These are phyloP conservation scores for Candida dendrica DNA, from an alignment of 805 yeast species.

Conservation along the genomic window DNA sequence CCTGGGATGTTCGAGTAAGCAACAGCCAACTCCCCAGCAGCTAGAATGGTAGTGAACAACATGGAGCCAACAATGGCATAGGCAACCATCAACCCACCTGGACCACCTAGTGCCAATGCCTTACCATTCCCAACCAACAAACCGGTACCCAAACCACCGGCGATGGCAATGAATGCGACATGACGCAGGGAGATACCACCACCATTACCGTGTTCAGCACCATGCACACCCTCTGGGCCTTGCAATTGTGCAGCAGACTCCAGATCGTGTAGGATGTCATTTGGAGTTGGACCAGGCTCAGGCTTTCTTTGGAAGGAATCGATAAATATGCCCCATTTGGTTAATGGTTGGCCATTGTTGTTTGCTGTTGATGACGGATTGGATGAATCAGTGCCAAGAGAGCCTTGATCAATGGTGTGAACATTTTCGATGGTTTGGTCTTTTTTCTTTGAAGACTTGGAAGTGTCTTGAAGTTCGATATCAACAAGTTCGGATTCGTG, in stretches of 20 bases:
- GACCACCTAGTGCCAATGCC: conserved; percentile 38
- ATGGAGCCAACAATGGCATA: conserved; percentile 50
- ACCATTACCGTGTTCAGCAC: too few relatives aligned
- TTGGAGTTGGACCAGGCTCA: not conserved
- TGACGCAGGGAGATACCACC: conserved; percentile 10
- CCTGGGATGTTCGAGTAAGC: conserved; percentile 52
- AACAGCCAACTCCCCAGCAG: conserved; percentile 64
- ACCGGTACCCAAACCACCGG: conserved; percentile 83
- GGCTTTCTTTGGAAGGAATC: conserved; percentile 20
- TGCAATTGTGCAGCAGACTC: not conserved
- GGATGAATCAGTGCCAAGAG: not conserved
- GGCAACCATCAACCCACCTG: conserved; percentile 45
- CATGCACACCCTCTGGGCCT: too few relatives aligned
- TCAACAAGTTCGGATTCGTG: not conserved
- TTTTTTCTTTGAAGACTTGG: not conserved
- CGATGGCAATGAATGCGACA: conserved; percentile 54
- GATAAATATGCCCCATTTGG: conserved; percentile 19
- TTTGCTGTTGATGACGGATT: not conserved
- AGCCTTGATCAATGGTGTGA: not conserved
- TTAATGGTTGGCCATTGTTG: not conserved
- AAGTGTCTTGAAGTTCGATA: not conserved
- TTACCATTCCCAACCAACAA: conserved; percentile 51
- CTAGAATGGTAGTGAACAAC: conserved; percentile 51
- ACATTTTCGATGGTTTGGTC: not conserved
- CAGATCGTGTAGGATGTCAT: not conserved